phyloP scores from a whole-genome alignment of 805 yeast species.

The Tetrapisispora taiwanensis region DNA sequence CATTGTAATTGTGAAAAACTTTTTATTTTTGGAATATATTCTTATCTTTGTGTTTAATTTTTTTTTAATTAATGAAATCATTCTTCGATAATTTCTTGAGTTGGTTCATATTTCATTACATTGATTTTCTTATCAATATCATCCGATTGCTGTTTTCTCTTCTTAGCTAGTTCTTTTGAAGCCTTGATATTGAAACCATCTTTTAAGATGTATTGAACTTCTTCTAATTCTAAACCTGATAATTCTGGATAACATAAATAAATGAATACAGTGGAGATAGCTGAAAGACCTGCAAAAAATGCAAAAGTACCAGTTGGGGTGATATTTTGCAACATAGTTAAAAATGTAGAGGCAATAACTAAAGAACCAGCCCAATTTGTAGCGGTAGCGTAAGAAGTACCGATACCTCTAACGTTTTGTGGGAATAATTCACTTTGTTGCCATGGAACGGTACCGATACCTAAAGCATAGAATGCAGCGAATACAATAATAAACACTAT shows the following conservation, averaged over 20 bases:
- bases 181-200: slow-evolving; percentile 81
- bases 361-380: slow-evolving; percentile 94
- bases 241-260: slow-evolving; percentile 88
- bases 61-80: not conserved
- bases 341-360: slow-evolving; percentile 80
- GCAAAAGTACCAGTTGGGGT: slow-evolving; percentile 94
- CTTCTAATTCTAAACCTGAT: slow-evolving; percentile 82
- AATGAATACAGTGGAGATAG: slow-evolving; percentile 60
- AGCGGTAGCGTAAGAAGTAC: slow-evolving; percentile 83
- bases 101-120: slow-evolving; percentile 15
- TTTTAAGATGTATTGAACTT: slow-evolving; percentile 68
- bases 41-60: too few species aligned
- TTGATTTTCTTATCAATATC: slow-evolving; percentile 5
- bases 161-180: slow-evolving; percentile 45
- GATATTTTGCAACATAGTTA: slow-evolving; percentile 86
- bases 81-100: slow-evolving; percentile 19
- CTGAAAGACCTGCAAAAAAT: slow-evolving; percentile 75
- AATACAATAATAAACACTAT: slow-evolving; percentile 76
- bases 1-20: too few species aligned
- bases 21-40: too few species aligned
- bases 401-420: slow-evolving; percentile 85
- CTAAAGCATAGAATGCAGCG: slow-evolving; percentile 87
- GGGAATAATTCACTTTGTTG: slow-evolving; percentile 94
- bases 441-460: slow-evolving; percentile 98
- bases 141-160: slow-evolving; percentile 28